A percentile compares a stretch with the other conserved stretches of the same genome.
Conservation (phyloP, 148 eudicot species). For the Rhododendron henanense region DNA sequence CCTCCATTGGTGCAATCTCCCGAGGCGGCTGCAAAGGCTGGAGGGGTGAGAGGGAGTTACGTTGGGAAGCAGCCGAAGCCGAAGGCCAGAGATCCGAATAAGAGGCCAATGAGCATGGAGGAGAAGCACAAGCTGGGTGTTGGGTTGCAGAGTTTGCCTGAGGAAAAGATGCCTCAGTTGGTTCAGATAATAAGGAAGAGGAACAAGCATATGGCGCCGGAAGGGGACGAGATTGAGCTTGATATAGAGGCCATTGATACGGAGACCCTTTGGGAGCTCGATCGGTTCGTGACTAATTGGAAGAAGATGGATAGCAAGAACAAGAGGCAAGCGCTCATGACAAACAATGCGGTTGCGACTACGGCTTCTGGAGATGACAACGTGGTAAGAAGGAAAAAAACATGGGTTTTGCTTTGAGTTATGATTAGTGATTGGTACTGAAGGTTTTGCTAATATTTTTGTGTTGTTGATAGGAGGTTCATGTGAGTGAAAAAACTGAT, state of each 20-base stretch:
- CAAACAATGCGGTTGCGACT: constrained; percentile 13
- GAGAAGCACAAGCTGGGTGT: constrained; percentile 77
- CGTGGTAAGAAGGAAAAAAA: constrained; percentile 19
- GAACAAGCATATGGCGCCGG: constrained; percentile 62
- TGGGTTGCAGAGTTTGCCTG: constrained; percentile 73
- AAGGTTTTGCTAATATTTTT: neutral
- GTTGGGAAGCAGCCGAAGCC: constrained; percentile 70
- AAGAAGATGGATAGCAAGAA: constrained; percentile 80
- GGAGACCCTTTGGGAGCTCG: constrained; percentile 91
- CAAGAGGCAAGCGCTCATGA: constrained; percentile 62
- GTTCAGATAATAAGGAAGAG: constrained; percentile 77
- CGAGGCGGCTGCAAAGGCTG: constrained; percentile 7
- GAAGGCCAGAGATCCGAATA: constrained; percentile 66
- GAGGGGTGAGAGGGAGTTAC: constrained; percentile 19
- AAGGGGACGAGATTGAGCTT: constrained; percentile 88
- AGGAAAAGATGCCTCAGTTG: constrained; percentile 80
- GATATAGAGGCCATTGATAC: constrained; percentile 82
- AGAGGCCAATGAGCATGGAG: constrained; percentile 72
- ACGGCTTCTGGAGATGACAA: constrained; percentile 32
- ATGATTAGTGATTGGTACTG: neutral
- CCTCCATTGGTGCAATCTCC: constrained; percentile 15
- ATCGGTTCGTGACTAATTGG: constrained; percentile 79
- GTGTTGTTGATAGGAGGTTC: constrained; percentile 29
- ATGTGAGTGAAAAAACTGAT: constrained; percentile 44
- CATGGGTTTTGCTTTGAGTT: neutral